These are phyloP conservation scores for Chaetoceros tenuissimus DNA, from an alignment of 108 stramenopile genomes.

Conservation along the genomic window DNA sequence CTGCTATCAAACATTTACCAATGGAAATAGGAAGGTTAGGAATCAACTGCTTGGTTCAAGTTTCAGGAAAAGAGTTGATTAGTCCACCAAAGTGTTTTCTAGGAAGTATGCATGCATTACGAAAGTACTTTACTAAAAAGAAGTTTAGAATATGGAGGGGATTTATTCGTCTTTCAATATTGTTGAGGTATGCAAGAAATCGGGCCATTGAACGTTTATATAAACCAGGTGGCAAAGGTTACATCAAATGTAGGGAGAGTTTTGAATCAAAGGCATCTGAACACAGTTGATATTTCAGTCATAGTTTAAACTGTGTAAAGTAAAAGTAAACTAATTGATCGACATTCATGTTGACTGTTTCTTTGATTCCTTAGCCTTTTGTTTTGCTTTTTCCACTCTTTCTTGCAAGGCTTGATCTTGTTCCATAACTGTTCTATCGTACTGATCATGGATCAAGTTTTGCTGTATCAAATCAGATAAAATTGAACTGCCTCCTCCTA, in stretches of 20 bases:
- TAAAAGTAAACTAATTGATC: too few relatives aligned
- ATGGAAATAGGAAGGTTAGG: not conserved
- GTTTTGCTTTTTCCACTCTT: conserved; percentile 5
- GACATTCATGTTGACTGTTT: too few relatives aligned
- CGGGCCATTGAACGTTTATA: not conserved
- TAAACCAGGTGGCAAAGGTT: not conserved
- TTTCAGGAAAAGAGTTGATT: not conserved
- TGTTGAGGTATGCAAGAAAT: not conserved
- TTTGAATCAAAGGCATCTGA: too few relatives aligned
- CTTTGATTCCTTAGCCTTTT: too few relatives aligned
- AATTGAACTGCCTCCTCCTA: conserved; percentile 44
- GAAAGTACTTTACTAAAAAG: not conserved
- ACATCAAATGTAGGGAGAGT: not conserved
- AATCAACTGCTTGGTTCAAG: not conserved
- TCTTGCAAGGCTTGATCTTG: conserved; percentile 49
- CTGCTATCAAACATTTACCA: not conserved
- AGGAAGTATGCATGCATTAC: not conserved
- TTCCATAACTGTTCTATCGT: conserved; percentile 63
- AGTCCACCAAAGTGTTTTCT: not conserved
- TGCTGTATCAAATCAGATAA: conserved; percentile 53
- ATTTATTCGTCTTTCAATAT: not conserved
- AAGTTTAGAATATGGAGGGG: not conserved
- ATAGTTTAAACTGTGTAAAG: too few relatives aligned
- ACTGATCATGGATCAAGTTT: conserved; percentile 68
- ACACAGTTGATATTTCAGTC: too few relatives aligned